Evolutionary conservation across 306 rosid genomes (phyloP).

Genomic region (Prunus padus): DNA sequence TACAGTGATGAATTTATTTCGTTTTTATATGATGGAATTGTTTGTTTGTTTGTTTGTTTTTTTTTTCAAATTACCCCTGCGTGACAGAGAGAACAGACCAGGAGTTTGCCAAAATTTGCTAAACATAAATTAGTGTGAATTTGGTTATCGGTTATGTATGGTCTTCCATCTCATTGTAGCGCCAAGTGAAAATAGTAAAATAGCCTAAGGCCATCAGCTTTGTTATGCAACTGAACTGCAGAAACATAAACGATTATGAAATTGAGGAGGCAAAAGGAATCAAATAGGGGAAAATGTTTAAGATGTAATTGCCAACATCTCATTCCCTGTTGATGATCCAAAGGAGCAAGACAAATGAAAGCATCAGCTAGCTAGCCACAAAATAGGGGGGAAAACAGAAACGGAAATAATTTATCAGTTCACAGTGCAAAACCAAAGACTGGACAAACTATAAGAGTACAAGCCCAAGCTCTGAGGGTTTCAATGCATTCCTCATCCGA

Average conservation of each 20-base stretch:
- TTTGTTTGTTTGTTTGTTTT: neutral
- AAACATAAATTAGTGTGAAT: too few relatives aligned
- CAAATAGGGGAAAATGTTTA: neutral
- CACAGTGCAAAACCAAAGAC: slow-evolving; percentile 20
- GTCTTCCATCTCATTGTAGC: too few relatives aligned
- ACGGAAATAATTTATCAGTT: slow-evolving; percentile 5
- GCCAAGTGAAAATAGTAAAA: too few relatives aligned
- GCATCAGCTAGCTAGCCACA: slow-evolving; percentile 14
- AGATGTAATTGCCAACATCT: neutral
- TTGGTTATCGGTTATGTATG: too few relatives aligned
- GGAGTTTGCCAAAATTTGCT: too few relatives aligned
- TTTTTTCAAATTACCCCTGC: neutral
- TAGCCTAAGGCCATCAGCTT: too few relatives aligned
- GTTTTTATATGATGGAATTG: neutral
- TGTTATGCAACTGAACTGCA: neutral
- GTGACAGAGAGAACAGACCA: too few relatives aligned
- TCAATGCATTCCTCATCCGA: slow-evolving; percentile 46
- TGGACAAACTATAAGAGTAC: slow-evolving; percentile 53
- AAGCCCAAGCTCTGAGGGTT: slow-evolving; percentile 65
- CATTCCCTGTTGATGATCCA: slow-evolving; percentile 15
- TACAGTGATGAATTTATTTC: neutral
- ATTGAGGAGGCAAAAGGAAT: neutral
- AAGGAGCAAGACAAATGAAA: slow-evolving; percentile 26
- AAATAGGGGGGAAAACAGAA: neutral
- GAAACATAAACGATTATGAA: neutral